Percentiles rank a stretch among this genome's conserved stretches.
Evolutionary conservation across 345 rosid genomes (phyloP).

Genomic region (Citrus maxima): DNA sequence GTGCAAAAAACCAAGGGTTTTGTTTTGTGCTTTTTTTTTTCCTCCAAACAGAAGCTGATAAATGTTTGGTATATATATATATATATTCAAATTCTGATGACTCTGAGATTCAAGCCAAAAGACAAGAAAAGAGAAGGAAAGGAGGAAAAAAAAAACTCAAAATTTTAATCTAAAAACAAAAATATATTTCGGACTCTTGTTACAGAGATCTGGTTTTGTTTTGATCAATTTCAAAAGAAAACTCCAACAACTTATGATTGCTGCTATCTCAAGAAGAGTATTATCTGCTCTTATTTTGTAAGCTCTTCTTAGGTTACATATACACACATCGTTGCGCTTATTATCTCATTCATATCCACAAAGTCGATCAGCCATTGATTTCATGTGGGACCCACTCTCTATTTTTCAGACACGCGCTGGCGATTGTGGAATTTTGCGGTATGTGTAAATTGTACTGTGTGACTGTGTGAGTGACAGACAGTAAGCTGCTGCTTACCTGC

Average conservation of each 20-base stretch:
- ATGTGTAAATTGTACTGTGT: background rate
- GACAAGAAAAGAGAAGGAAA: conserved; percentile 38
- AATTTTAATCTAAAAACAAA: conserved; percentile 35
- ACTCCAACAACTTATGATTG: conserved; percentile 29
- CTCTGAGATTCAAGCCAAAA: conserved; percentile 55
- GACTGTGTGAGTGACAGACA: conserved; percentile 9
- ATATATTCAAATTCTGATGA: conserved; percentile 40
- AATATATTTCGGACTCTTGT: conserved; percentile 38
- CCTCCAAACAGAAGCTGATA: conserved; percentile 54
- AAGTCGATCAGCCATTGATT: conserved; percentile 31
- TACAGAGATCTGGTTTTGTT: conserved; percentile 41
- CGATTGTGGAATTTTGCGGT: background rate
- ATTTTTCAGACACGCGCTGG: background rate
- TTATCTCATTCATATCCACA: conserved; percentile 17
- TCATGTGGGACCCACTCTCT: conserved; percentile 11
- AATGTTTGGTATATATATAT: conserved; percentile 20
- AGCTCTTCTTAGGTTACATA: conserved; percentile 13
- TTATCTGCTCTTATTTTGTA: background rate
- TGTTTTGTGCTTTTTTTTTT: too few relatives aligned
- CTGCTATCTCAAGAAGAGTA: background rate
- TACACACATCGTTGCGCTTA: background rate
- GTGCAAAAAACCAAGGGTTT: conserved; percentile 35
- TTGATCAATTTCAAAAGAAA: conserved; percentile 39
- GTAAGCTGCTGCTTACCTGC: conserved; percentile 1
- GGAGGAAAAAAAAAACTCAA: conserved; percentile 29